These are phyloP conservation scores for Casuarina glauca DNA, from an alignment of 306 rosid genomes.

Conservation along the genomic window DNA sequence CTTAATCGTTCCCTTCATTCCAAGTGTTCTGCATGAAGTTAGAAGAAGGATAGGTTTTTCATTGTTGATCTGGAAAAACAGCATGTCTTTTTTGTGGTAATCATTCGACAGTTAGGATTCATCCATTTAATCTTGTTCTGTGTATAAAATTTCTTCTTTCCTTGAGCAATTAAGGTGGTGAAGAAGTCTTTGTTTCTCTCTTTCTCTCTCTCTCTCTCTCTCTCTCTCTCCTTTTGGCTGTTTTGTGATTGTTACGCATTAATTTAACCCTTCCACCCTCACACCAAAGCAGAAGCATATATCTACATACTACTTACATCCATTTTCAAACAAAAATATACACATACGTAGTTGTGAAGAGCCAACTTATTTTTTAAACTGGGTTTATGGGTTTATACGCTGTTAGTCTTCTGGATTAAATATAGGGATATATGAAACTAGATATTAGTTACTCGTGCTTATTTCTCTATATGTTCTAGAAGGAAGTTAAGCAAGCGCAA, in stretches of 20 bases:
- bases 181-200: neutral
- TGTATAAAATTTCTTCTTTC: too few species aligned
- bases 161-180: too few species aligned
- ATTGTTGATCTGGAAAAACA: neutral
- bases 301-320: neutral
- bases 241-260: neutral
- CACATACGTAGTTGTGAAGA: neutral
- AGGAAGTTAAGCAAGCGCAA: neutral
- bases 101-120: neutral
- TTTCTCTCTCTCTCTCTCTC: neutral
- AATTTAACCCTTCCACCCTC: neutral
- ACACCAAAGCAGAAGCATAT: neutral
- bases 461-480: neutral
- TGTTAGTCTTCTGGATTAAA: neutral
- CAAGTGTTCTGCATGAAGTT: neutral
- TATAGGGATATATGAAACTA: neutral
- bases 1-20: neutral
- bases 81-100: neutral
- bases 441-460: neutral
- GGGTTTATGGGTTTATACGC: constrained; percentile 11
- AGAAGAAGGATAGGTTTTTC: neutral
- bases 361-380: constrained; percentile 8
- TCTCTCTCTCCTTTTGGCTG: neutral
- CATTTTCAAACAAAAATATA: neutral
- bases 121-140: neutral